Evolutionary conservation across 345 rosid genomes (phyloP).

Genomic region (Sonneratia caseolaris): DNA sequence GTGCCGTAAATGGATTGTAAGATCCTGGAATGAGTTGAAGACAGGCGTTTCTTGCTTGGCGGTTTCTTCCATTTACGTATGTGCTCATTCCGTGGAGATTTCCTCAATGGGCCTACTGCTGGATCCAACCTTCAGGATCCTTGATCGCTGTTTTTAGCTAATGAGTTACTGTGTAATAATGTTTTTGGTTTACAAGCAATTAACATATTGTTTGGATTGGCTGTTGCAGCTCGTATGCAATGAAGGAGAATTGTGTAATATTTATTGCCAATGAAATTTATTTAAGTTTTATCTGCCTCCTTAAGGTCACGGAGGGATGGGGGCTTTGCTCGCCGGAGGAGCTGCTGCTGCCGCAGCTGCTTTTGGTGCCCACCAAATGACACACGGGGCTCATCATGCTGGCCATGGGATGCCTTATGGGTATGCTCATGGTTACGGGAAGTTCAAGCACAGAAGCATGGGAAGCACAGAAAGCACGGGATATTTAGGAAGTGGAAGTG

Average conservation of each 20-base stretch:
- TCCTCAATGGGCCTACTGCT: background rate
- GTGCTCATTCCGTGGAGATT: no score
- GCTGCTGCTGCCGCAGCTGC: conserved; percentile 96
- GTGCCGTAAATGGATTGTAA: no score
- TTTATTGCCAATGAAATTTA: no score
- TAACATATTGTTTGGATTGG: no score
- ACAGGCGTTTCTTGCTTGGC: no score
- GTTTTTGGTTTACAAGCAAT: no score
- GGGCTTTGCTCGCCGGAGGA: conserved; percentile 71
- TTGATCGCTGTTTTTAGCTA: background rate
- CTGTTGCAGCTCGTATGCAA: no score
- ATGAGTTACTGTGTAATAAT: background rate
- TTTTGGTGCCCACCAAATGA: conserved; percentile 40
- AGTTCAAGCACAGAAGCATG: conserved; percentile 20
- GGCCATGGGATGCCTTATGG: conserved; percentile 9
- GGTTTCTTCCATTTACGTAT: no score
- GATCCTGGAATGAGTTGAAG: no score
- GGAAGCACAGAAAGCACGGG: conserved; percentile 69
- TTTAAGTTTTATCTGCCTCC: background rate
- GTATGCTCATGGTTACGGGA: conserved; percentile 19
- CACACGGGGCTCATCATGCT: conserved; percentile 31
- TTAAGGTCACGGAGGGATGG: conserved; percentile 67
- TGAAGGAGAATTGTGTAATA: no score
- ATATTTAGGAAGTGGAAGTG: conserved; percentile 93
- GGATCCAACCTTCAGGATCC: background rate